Percentiles rank a stretch among this genome's conserved stretches.
Evolutionary conservation across 2,329 filamentous ascomycete genomes (phyloP).

Genomic region (Paracamarosporium sp.): DNA sequence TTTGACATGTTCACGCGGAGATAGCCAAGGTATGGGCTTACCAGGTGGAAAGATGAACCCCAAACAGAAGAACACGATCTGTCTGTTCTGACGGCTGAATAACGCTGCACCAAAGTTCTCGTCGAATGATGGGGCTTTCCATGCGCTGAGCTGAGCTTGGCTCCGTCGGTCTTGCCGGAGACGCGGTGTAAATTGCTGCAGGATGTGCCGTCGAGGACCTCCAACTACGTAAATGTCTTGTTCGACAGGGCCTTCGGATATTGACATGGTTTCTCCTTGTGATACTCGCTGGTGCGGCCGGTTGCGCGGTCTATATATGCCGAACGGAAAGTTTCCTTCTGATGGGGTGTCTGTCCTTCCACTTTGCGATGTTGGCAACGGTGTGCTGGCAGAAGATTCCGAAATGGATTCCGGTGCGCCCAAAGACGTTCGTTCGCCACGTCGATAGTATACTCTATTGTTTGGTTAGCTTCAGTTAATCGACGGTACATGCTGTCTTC

Average conservation of each 20-base stretch:
- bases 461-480: conserved; percentile 16
- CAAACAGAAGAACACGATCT: conserved; percentile 75
- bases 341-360: conserved; percentile 45
- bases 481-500: background rate
- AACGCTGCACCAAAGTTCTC: conserved; percentile 67
- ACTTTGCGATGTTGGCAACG: conserved; percentile 42
- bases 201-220: conserved; percentile 32
- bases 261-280: conserved; percentile 35
- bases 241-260: conserved; percentile 37
- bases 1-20: conserved; percentile 21
- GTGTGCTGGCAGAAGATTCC: conserved; percentile 39
- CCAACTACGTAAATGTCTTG: conserved; percentile 37
- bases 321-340: conserved; percentile 44
- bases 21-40: conserved; percentile 25
- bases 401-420: conserved; percentile 39
- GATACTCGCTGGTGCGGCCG: conserved; percentile 42
- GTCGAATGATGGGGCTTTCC: conserved; percentile 75
- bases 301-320: conserved; percentile 47
- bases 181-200: conserved; percentile 42
- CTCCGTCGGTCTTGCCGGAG: conserved; percentile 50
- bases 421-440: conserved; percentile 43
- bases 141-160: conserved; percentile 63
- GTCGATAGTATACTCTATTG: conserved; percentile 44
- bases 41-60: conserved; percentile 78
- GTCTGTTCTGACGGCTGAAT: conserved; percentile 73